Percentiles rank a stretch among this genome's conserved stretches.
Evolutionary conservation across 805 yeast species (phyloP).

Genomic region (Debaryomyces hansenii): DNA sequence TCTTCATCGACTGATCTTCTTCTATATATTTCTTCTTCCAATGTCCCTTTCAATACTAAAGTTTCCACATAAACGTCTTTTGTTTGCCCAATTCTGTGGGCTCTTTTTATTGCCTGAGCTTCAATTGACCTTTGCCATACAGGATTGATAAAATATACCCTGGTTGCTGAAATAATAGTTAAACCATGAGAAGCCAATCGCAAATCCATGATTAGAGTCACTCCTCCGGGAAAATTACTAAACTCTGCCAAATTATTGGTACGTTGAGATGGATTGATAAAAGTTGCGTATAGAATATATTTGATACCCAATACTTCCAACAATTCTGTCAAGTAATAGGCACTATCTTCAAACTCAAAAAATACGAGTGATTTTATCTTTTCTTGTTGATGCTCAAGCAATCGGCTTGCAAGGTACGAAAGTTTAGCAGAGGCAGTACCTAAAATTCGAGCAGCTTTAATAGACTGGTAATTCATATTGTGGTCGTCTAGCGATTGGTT

Average conservation of each 20-base stretch:
- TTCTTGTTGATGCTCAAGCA: conserved; percentile 50
- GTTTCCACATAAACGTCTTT: conserved; percentile 71
- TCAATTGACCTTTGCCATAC: conserved; percentile 70
- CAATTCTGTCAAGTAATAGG: conserved; percentile 64
- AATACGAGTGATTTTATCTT: conserved; percentile 60
- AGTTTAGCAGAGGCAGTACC: conserved; percentile 68
- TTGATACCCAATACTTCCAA: conserved; percentile 60
- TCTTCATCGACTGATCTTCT: conserved; percentile 22
- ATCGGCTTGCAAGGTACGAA: conserved; percentile 55
- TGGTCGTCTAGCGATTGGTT: conserved; percentile 7
- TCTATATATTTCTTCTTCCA: conserved; percentile 68
- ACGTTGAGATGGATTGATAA: conserved; percentile 50
- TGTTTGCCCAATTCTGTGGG: conserved; percentile 73
- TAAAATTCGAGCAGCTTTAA: conserved; percentile 39
- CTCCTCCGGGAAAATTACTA: conserved; percentile 47
- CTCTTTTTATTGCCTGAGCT: conserved; percentile 76
- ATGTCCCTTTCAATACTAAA: conserved; percentile 56
- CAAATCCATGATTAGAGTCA: conserved; percentile 64
- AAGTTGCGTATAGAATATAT: conserved; percentile 65
- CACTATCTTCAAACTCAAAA: conserved; percentile 71
- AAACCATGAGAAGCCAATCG: conserved; percentile 69
- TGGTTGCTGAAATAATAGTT: conserved; percentile 65
- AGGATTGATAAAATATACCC: conserved; percentile 69
- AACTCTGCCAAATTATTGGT: conserved; percentile 54
- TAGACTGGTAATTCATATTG: conserved; percentile 12